A percentile compares a stretch with the other conserved stretches of the same genome.
Conservation (phyloP, 345 rosid genomes). For the Erodium maritimum region DNA sequence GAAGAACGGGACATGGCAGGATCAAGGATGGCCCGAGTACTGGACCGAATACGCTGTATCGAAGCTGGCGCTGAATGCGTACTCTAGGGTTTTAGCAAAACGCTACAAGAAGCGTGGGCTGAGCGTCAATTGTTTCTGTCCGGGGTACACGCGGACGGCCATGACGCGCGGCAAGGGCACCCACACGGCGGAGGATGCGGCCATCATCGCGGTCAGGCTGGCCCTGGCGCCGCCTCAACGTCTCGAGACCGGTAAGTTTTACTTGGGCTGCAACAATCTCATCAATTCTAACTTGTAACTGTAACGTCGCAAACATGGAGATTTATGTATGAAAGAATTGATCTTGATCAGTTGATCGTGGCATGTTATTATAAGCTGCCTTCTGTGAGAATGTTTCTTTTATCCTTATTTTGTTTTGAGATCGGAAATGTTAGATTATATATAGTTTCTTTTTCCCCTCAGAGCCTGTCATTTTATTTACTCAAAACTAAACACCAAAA, state of each 20-base stretch:
- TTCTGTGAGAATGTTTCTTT: too few relatives aligned
- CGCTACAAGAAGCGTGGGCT: constrained; percentile 19
- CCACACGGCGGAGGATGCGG: constrained; percentile 53
- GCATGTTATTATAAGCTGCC: too few relatives aligned
- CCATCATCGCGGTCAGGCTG: constrained; percentile 23
- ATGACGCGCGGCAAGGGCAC: constrained; percentile 71
- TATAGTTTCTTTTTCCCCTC: too few relatives aligned
- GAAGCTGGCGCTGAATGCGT: constrained; percentile 71
- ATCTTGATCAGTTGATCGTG: too few relatives aligned
- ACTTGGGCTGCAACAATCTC: constrained; percentile 22
- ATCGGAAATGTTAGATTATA: too few relatives aligned
- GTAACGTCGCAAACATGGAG: not conserved
- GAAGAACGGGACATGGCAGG: constrained; percentile 50
- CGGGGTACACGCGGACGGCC: constrained; percentile 74
- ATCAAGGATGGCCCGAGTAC: constrained; percentile 61
- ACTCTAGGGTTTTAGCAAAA: constrained; percentile 50
- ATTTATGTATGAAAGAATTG: too few relatives aligned
- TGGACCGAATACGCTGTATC: constrained; percentile 90
- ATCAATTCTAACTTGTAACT: constrained; percentile 24
- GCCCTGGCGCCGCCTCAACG: constrained; percentile 42
- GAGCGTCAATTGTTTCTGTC: constrained; percentile 65
- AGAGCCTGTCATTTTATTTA: too few relatives aligned
- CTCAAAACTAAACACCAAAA: too few relatives aligned
- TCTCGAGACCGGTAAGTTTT: constrained; percentile 44
- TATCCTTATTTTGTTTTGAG: too few relatives aligned